These are phyloP conservation scores for Leccinum subtestaceum DNA, from an alignment of 768 basidiomycete species.

Conservation along the genomic window DNA sequence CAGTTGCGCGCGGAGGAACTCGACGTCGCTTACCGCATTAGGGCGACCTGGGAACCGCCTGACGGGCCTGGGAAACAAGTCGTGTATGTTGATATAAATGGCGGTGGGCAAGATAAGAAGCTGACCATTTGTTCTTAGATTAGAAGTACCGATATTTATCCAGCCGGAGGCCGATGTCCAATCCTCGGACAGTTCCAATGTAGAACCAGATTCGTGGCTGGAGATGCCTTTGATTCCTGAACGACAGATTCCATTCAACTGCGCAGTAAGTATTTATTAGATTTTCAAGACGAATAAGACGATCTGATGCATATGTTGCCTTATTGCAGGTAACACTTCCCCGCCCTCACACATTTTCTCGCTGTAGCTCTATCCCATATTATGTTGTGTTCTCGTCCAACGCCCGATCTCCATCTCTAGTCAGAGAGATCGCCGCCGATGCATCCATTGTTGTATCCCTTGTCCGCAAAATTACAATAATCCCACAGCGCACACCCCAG, in stretches of 20 bases:
- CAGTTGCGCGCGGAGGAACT: conserved; percentile 34
- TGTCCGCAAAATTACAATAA: conserved; percentile 56
- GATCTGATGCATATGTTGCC: background rate
- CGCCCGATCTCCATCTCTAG: conserved; percentile 50
- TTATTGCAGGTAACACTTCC: conserved; percentile 55
- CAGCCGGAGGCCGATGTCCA: conserved; percentile 60
- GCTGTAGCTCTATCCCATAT: conserved; percentile 61
- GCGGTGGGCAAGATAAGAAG: background rate
- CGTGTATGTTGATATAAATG: conserved; percentile 41
- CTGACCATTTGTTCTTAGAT: conserved; percentile 34
- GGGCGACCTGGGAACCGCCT: conserved; percentile 55
- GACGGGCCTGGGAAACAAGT: conserved; percentile 43
- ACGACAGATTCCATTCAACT: conserved; percentile 59
- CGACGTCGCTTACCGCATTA: conserved; percentile 53
- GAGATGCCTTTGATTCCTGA: conserved; percentile 66
- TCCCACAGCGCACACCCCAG: conserved; percentile 36
- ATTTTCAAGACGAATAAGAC: background rate
- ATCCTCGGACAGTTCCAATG: conserved; percentile 46
- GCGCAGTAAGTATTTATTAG: conserved; percentile 51
- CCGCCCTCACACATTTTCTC: conserved; percentile 56
- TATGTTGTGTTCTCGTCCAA: conserved; percentile 72
- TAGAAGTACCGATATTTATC: conserved; percentile 64
- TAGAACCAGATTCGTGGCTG: conserved; percentile 55
- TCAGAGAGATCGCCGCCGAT: conserved; percentile 66
- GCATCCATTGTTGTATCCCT: conserved; percentile 70